These are phyloP conservation scores for Psilocybe azurescens DNA, from an alignment of 768 basidiomycete species.

Conservation along the genomic window DNA sequence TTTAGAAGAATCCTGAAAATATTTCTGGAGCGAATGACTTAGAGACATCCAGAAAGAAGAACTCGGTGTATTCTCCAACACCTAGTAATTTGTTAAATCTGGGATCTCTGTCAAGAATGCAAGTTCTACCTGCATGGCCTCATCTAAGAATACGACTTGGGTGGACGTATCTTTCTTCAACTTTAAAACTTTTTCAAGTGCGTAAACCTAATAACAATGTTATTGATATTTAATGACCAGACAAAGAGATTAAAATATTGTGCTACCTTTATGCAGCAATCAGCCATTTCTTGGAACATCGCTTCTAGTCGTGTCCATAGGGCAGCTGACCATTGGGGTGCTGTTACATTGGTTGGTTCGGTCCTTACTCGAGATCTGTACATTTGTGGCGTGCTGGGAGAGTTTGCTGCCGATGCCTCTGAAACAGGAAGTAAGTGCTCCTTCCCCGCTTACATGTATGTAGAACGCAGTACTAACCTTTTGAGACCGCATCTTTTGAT, in stretches of 20 bases:
- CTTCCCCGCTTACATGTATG: slow-evolving; percentile 15
- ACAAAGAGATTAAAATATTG: background rate
- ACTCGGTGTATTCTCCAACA: slow-evolving; percentile 90
- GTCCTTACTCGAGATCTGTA: slow-evolving; percentile 89
- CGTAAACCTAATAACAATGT: slow-evolving; percentile 72
- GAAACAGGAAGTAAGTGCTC: background rate
- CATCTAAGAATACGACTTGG: slow-evolving; percentile 84
- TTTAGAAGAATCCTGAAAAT: slow-evolving; percentile 80
- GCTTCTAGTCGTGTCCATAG: slow-evolving; percentile 83
- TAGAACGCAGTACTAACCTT: slow-evolving; percentile 54
- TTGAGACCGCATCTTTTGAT: slow-evolving; percentile 82
- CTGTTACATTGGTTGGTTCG: slow-evolving; percentile 88
- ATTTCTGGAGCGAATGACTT: slow-evolving; percentile 79
- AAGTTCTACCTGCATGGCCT: slow-evolving; percentile 83
- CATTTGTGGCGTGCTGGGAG: slow-evolving; percentile 45
- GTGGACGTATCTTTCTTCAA: slow-evolving; percentile 86
- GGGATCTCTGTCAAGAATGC: background rate
- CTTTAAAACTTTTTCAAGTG: slow-evolving; percentile 90
- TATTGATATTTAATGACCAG: background rate
- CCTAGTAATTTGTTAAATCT: slow-evolving; percentile 41
- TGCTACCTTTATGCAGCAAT: slow-evolving; percentile 85
- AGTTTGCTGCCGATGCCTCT: slow-evolving; percentile 25
- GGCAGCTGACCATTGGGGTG: slow-evolving; percentile 83
- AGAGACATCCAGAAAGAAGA: slow-evolving; percentile 90
- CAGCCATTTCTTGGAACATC: slow-evolving; percentile 88